A percentile compares a stretch with the other conserved stretches of the same genome.
phyloP scores from a whole-genome alignment of 2,329 filamentous ascomycete genomes.

The Fusarium stilboides region DNA sequence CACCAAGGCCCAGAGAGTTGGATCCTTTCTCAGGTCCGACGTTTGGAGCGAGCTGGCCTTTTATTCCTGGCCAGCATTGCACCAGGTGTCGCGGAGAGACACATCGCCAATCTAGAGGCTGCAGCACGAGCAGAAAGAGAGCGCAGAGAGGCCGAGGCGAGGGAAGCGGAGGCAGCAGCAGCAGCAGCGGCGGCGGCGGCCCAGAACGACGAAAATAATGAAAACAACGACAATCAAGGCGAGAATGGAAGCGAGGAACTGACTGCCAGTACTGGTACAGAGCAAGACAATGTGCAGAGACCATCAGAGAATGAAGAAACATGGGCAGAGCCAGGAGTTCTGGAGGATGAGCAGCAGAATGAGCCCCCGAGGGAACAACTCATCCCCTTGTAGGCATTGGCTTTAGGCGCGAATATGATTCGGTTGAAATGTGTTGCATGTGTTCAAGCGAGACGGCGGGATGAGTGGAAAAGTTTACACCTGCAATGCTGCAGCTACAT shows the following conservation, averaged over 20 bases:
- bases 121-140: slow-evolving; percentile 63
- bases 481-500: slow-evolving; percentile 19
- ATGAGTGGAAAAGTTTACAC: slow-evolving; percentile 43
- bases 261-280: slow-evolving; percentile 13
- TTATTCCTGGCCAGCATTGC: slow-evolving; percentile 77
- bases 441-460: slow-evolving; percentile 32
- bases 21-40: slow-evolving; percentile 61
- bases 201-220: slow-evolving; percentile 43
- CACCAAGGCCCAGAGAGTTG: slow-evolving; percentile 52
- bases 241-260: slow-evolving; percentile 21
- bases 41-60: slow-evolving; percentile 72
- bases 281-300: slow-evolving; percentile 21
- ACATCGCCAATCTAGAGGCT: slow-evolving; percentile 72
- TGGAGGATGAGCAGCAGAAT: slow-evolving; percentile 27
- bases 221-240: slow-evolving; percentile 29
- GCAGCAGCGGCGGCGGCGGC: slow-evolving; percentile 48
- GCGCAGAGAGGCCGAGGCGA: slow-evolving; percentile 59
- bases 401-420: slow-evolving; percentile 1
- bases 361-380: slow-evolving; percentile 43
- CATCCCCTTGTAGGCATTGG: slow-evolving; percentile 35
- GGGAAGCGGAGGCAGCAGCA: slow-evolving; percentile 53
- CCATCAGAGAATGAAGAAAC: slow-evolving; percentile 40
- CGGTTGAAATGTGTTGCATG: slow-evolving; percentile 27
- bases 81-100: slow-evolving; percentile 75
- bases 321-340: slow-evolving; percentile 23